A percentile compares a stretch with the other conserved stretches of the same genome.
Evolutionary conservation across 2,329 filamentous ascomycete species (phyloP).

Genomic region (Monosporascus sp.): DNA sequence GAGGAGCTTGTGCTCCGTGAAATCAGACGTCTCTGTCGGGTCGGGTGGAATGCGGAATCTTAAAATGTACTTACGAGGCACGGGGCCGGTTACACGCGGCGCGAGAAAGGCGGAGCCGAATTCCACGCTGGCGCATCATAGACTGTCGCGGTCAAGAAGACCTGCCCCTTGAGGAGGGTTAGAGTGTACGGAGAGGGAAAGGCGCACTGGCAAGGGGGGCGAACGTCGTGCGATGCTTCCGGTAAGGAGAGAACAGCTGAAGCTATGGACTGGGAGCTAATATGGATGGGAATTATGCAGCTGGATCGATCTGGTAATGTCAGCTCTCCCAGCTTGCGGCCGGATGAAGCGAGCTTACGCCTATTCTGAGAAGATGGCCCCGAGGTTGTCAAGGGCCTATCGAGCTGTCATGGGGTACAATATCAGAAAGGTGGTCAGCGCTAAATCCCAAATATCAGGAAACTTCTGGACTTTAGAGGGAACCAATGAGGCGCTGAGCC

Average conservation of each 20-base stretch:
- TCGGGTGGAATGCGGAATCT: neutral
- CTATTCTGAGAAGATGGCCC: neutral
- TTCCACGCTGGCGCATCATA: neutral
- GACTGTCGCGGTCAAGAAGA: neutral
- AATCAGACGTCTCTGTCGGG: neutral
- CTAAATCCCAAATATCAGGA: conserved; percentile 1
- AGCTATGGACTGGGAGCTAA: neutral
- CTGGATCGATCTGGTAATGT: neutral
- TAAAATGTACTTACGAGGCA: too few species aligned
- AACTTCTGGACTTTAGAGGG: neutral
- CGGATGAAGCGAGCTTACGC: neutral
- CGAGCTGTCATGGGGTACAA: neutral
- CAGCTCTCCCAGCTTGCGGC: neutral
- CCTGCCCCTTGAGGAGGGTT: neutral
- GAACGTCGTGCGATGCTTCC: neutral
- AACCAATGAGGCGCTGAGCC: neutral
- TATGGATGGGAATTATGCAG: neutral
- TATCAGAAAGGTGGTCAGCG: neutral
- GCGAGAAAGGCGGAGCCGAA: neutral
- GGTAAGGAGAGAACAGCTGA: neutral
- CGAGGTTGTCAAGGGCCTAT: neutral
- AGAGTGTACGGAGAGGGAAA: neutral
- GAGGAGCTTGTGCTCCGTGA: neutral
- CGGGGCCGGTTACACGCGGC: neutral
- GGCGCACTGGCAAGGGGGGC: neutral